Conservation (phyloP, 2,329 filamentous ascomycete genomes). For the Fusarium hainanense region DNA sequence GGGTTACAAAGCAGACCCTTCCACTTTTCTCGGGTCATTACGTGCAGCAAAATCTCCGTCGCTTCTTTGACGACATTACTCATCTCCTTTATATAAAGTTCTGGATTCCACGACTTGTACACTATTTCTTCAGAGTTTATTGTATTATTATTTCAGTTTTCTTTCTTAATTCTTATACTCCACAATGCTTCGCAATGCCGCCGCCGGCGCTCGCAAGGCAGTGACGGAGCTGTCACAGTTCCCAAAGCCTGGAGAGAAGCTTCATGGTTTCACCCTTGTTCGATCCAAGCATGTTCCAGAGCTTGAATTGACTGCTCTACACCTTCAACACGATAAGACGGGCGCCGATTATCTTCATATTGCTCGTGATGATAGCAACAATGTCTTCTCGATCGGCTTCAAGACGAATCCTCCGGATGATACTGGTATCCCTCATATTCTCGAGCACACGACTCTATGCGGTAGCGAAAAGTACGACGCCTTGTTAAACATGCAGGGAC, state of each 20-base stretch:
- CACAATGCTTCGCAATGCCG: constrained; percentile 65
- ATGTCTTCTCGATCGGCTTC: constrained; percentile 99
- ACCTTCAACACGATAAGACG: constrained; percentile 93
- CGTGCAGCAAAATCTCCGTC: constrained; percentile 43
- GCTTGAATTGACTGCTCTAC: constrained; percentile 89
- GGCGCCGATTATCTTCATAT: constrained; percentile 96
- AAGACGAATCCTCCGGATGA: constrained; percentile 98
- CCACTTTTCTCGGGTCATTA: constrained; percentile 39
- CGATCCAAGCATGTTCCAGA: constrained; percentile 93
- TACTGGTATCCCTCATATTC: constrained; percentile 94
- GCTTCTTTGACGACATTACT: constrained; percentile 24
- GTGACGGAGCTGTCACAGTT: constrained; percentile 81
- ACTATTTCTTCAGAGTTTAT: constrained; percentile 18
- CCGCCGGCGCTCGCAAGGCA: constrained; percentile 67
- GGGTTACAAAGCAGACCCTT: constrained; percentile 36
- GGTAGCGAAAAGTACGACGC: constrained; percentile 84
- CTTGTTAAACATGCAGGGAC: background rate
- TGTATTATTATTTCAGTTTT: constrained; percentile 38
- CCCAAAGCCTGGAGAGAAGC: constrained; percentile 82
- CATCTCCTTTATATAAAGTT: constrained; percentile 14
- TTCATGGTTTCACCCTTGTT: constrained; percentile 93
- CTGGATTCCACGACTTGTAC: constrained; percentile 23
- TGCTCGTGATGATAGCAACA: constrained; percentile 94
- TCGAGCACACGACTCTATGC: constrained; percentile 97
- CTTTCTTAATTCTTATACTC: background rate